Conservation (phyloP, 2,329 filamentous ascomycete species). For the Calonectria ilicicola region DNA sequence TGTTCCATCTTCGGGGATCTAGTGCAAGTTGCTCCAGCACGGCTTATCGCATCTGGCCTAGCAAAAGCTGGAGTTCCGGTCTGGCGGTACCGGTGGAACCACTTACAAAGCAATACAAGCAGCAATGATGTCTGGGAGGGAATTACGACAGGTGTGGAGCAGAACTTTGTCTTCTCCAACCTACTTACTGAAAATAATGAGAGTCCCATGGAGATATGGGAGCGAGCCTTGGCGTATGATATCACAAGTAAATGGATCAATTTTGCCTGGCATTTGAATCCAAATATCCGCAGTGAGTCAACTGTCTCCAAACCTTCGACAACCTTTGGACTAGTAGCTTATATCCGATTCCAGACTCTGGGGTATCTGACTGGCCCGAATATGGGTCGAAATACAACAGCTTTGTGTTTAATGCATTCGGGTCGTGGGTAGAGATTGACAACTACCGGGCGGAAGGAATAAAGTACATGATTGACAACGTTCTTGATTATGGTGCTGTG, state of each 20-base stretch:
- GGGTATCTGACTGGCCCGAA: background rate
- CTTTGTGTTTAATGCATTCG: background rate
- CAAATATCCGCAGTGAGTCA: background rate
- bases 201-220: background rate
- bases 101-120: background rate
- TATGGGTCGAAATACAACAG: background rate
- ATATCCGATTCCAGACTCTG: background rate
- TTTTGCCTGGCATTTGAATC: background rate
- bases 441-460: background rate
- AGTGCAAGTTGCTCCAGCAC: background rate
- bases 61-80: background rate
- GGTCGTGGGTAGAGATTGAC: background rate
- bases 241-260: background rate
- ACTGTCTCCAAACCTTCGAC: background rate
- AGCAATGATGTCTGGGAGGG: background rate
- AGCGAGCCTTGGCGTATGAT: background rate
- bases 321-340: background rate
- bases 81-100: background rate
- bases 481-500: background rate
- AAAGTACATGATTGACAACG: background rate
- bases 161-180: conserved; percentile 4
- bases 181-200: background rate
- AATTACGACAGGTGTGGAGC: background rate
- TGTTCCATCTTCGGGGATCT: background rate
- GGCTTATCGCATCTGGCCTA: background rate